These are phyloP conservation scores for Cetraspora pellucida DNA, from an alignment of 192 early-diverging fungal species.

Conservation along the genomic window DNA sequence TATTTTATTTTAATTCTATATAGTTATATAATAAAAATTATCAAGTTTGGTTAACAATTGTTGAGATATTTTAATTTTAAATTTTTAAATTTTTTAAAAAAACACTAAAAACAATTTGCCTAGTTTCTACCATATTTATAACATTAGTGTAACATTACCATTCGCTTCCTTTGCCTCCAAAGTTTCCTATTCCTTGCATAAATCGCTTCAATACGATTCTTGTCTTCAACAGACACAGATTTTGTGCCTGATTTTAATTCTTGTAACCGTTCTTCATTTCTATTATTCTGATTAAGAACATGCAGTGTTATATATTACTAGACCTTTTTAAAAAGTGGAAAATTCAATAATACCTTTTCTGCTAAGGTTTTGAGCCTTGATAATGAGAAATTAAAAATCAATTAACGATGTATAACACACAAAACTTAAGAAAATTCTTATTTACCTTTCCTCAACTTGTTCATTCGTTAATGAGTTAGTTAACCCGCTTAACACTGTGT, in stretches of 20 bases:
- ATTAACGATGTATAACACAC: neutral
- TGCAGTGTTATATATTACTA: neutral
- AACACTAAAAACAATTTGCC: too few species aligned
- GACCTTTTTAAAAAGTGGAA: neutral
- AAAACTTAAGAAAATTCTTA: neutral
- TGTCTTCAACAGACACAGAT: conserved; percentile 44
- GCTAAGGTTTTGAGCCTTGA: neutral
- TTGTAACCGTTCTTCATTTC: conserved; percentile 40
- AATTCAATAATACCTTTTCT: conserved; percentile 15
- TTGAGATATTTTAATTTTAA: neutral
- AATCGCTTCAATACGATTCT: conserved; percentile 37
- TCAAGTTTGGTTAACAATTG: too few species aligned
- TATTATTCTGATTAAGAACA: conserved; percentile 41
- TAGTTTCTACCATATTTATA: neutral
- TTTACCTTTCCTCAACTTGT: conserved; percentile 36
- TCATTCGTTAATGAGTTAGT: conserved; percentile 47
- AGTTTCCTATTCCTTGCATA: conserved; percentile 45
- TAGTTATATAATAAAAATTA: too few species aligned
- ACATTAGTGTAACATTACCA: conserved; percentile 32
- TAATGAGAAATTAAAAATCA: neutral
- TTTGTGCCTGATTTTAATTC: conserved; percentile 39
- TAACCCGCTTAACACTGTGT: conserved; percentile 38
- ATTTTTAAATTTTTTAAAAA: neutral
- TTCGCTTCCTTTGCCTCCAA: conserved; percentile 44
- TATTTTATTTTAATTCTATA: too few species aligned